Percentiles rank a stretch among this genome's conserved stretches.
Evolutionary conservation across 495 filamentous ascomycete species (phyloP).

Genomic region (Aspergillus steynii): DNA sequence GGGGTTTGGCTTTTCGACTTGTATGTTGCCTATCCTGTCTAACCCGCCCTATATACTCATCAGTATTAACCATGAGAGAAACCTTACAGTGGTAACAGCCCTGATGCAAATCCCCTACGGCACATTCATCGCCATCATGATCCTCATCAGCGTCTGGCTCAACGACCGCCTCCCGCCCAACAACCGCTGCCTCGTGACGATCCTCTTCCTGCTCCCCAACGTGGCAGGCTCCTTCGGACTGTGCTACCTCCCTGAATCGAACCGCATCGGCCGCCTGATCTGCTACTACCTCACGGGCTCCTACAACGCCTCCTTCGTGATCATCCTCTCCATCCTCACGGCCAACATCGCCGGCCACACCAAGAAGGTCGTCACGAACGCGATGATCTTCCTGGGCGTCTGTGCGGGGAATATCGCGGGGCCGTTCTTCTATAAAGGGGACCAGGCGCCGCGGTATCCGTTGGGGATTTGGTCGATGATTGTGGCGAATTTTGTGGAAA

Average conservation of each 20-base stretch:
- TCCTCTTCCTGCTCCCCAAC: conserved; percentile 50
- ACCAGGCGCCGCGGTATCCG: conserved; percentile 47
- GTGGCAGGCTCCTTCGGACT: conserved; percentile 53
- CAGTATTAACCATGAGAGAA: too few relatives aligned
- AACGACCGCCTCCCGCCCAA: conserved; percentile 52
- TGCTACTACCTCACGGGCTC: conserved; percentile 55
- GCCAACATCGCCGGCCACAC: conserved; percentile 56
- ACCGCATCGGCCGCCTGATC: conserved; percentile 45
- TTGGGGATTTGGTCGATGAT: conserved; percentile 58
- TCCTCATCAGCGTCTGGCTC: conserved; percentile 49
- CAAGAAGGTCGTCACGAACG: conserved; percentile 58
- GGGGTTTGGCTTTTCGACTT: conserved; percentile 59
- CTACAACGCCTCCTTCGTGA: conserved; percentile 59
- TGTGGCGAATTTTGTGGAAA: conserved; percentile 49
- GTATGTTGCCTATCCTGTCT: conserved; percentile 25
- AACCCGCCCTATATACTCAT: too few relatives aligned
- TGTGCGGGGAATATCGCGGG: conserved; percentile 50
- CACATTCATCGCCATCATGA: conserved; percentile 49
- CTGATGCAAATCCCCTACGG: conserved; percentile 57
- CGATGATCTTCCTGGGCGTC: conserved; percentile 48
- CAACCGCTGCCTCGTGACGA: conserved; percentile 47
- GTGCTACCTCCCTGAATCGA: conserved; percentile 37
- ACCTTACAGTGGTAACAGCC: conserved; percentile 29
- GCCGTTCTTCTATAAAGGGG: conserved; percentile 57
- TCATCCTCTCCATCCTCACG: conserved; percentile 55